Conservation (phyloP, 2,329 filamentous ascomycete species). For the Tolypocladium sp. region DNA sequence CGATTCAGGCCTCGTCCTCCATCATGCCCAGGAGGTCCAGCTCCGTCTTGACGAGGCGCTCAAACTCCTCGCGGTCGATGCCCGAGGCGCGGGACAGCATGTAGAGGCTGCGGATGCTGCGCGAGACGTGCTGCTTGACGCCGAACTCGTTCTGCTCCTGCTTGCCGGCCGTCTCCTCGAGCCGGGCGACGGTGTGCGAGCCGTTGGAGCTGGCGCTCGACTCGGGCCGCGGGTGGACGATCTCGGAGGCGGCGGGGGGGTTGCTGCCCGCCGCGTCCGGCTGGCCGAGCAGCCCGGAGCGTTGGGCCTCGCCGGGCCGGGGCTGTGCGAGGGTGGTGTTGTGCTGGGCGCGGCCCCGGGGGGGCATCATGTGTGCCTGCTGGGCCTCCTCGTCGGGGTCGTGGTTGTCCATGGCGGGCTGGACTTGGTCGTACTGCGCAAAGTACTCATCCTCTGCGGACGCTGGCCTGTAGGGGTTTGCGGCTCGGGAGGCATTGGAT, state of each 20-base stretch:
- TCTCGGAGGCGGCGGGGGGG: constrained; percentile 19
- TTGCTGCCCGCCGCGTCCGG: neutral
- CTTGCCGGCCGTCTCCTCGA: constrained; percentile 45
- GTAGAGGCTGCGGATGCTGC: constrained; percentile 69
- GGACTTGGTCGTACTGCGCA: constrained; percentile 66
- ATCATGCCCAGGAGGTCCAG: constrained; percentile 61
- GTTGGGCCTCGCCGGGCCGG: neutral
- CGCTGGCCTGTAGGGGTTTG: constrained; percentile 10
- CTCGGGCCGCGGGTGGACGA: constrained; percentile 48
- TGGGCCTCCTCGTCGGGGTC: constrained; percentile 62
- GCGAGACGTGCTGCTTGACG: constrained; percentile 70
- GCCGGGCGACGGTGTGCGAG: constrained; percentile 50
- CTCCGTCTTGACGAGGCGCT: constrained; percentile 61
- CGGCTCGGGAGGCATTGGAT: constrained; percentile 3
- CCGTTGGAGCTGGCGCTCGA: constrained; percentile 49
- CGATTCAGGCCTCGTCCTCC: constrained; percentile 40
- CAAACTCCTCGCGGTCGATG: constrained; percentile 68
- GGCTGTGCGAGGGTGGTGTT: constrained; percentile 18
- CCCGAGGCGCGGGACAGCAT: constrained; percentile 60
- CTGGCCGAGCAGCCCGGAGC: neutral
- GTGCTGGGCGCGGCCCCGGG: constrained; percentile 16
- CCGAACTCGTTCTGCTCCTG: constrained; percentile 60
- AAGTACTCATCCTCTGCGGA: constrained; percentile 62
- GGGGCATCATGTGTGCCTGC: constrained; percentile 21
- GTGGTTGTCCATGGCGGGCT: constrained; percentile 72